Percentiles rank a stretch among this genome's conserved stretches.
These are phyloP conservation scores for Pugionium dolabratum DNA, from an alignment of 345 rosid genomes.

Conservation along the genomic window DNA sequence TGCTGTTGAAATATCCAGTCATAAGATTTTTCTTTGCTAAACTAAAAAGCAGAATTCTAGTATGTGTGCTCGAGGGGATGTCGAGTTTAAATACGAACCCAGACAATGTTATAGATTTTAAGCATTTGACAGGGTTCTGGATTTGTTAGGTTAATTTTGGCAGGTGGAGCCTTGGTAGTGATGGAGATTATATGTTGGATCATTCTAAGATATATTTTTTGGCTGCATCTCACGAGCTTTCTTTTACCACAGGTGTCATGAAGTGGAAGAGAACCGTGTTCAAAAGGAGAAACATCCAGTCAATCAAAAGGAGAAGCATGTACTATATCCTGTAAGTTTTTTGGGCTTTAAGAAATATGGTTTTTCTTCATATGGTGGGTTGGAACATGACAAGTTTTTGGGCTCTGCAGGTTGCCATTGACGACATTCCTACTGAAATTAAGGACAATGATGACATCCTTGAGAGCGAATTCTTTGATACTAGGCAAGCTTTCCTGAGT, in stretches of 20 bases:
- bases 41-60: slow-evolving; percentile 10
- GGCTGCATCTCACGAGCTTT: slow-evolving; percentile 32
- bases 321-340: slow-evolving; percentile 68
- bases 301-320: slow-evolving; percentile 77
- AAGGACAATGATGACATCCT: slow-evolving; percentile 90
- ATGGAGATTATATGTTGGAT: slow-evolving; percentile 9
- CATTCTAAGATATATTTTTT: slow-evolving; percentile 20
- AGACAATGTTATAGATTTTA: neutral
- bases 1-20: slow-evolving; percentile 3
- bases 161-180: neutral
- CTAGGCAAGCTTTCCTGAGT: slow-evolving; percentile 97
- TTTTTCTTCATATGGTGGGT: slow-evolving; percentile 18
- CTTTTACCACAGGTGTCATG: slow-evolving; percentile 70
- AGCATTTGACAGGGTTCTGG: neutral
- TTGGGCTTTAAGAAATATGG: neutral
- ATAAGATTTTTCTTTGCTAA: slow-evolving; percentile 1
- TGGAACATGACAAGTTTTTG: slow-evolving; percentile 34
- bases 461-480: slow-evolving; percentile 98
- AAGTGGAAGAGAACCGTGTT: slow-evolving; percentile 72
- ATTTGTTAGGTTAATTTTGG: neutral
- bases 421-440: slow-evolving; percentile 69
- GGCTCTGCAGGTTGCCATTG: slow-evolving; percentile 60
- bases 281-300: slow-evolving; percentile 88
- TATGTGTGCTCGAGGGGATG: neutral
- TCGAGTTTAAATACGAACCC: neutral